phyloP scores from a whole-genome alignment of 441 rosid genomes.

The Populus tomentosa region DNA sequence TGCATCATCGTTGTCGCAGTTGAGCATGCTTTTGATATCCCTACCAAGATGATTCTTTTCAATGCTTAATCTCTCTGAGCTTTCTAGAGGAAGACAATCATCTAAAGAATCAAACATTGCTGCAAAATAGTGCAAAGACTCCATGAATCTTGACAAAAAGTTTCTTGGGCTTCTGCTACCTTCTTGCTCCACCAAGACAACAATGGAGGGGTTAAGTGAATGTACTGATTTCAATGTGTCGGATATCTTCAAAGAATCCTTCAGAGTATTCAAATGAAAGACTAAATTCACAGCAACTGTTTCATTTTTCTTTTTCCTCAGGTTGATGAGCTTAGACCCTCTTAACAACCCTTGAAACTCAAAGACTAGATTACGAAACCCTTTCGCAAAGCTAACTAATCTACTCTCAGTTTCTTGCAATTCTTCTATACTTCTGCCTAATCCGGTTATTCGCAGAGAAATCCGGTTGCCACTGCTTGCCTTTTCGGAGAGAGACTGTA shows the following conservation, averaged over 20 bases:
- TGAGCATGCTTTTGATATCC: too few relatives aligned
- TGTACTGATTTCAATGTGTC: constrained; percentile 38
- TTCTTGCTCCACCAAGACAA: constrained; percentile 52
- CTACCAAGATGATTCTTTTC: constrained; percentile 2
- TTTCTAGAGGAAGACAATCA: constrained; percentile 53
- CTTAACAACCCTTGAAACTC: constrained; percentile 51
- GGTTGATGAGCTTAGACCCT: constrained; percentile 29
- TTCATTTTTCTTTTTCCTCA: constrained; percentile 45
- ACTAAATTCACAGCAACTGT: constrained; percentile 52
- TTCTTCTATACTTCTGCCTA: too few relatives aligned
- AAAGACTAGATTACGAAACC: constrained; percentile 46
- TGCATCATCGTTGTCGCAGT: too few relatives aligned
- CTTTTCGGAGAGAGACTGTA: constrained; percentile 60
- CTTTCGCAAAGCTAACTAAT: constrained; percentile 46
- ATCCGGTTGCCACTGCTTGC: constrained; percentile 30
- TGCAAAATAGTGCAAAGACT: constrained; percentile 53
- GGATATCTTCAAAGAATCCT: constrained; percentile 24
- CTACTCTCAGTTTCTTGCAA: constrained; percentile 24
- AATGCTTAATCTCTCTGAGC: constrained; percentile 45
- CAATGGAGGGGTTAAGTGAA: constrained; percentile 45
- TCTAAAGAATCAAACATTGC: constrained; percentile 71
- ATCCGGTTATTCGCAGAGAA: constrained; percentile 4
- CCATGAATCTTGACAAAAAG: constrained; percentile 60
- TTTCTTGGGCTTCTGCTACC: constrained; percentile 36
- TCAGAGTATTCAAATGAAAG: constrained; percentile 38